Conservation (phyloP, 306 rosid genomes). For the Dryas octopetala region DNA sequence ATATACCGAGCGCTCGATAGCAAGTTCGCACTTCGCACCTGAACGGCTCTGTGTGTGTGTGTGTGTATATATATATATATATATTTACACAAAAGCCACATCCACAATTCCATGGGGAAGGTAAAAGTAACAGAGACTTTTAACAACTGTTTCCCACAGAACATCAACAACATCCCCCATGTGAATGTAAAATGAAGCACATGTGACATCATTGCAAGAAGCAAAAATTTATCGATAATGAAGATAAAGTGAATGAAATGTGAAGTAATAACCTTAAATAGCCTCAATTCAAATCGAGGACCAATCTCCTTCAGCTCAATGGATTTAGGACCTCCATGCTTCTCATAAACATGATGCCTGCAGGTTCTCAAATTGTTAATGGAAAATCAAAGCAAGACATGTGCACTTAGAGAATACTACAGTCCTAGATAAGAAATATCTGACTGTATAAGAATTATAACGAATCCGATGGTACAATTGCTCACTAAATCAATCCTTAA, state of each 20-base stretch:
- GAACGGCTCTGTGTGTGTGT: slow-evolving; percentile 1
- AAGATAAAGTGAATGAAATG: slow-evolving; percentile 20
- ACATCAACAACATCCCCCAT: background rate
- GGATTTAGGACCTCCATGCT: slow-evolving; percentile 75
- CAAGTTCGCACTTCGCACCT: too few relatives aligned
- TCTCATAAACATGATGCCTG: slow-evolving; percentile 90
- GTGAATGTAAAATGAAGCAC: background rate
- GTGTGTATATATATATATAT: slow-evolving; percentile 13
- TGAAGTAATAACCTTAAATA: slow-evolving; percentile 56
- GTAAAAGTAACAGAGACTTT: background rate
- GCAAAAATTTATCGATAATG: background rate
- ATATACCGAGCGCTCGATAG: too few relatives aligned
- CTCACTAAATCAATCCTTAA: background rate
- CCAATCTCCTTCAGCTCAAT: slow-evolving; percentile 86
- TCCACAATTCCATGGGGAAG: too few relatives aligned
- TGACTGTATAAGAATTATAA: background rate
- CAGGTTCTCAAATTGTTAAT: slow-evolving; percentile 13
- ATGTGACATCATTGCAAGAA: background rate
- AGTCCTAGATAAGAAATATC: background rate
- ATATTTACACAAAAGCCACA: background rate
- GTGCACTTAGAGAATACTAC: background rate
- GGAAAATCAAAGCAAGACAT: background rate
- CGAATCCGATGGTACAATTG: background rate
- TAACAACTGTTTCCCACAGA: background rate
- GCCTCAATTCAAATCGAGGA: slow-evolving; percentile 85